Base-by-base conservation (phyloP, 148 eudicot species). In the Silene uniflora region DNA sequence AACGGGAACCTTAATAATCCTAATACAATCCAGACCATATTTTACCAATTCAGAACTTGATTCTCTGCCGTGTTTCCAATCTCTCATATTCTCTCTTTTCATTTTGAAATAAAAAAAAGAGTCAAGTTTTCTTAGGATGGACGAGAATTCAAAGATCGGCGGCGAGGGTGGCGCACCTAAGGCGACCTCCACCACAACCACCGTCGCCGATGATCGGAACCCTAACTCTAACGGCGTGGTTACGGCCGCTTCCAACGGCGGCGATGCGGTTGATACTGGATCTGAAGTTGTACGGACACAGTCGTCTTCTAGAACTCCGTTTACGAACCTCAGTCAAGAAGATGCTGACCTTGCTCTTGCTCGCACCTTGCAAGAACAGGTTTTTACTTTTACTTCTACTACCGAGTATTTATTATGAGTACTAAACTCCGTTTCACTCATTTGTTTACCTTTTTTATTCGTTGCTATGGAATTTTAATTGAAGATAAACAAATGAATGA, bases 271-370 rank as follows among this genome's bases (percentile, higher is more conserved):
- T 14, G 77, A 70, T 3, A 59, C 18, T 62, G 82, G 63, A 29
- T 71, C 67, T 11, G 73, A 55, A 54, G 71, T 8, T 39, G 71
- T 39, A 3, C 66, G 54, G 46, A 32, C 76, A 18, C 76, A 81
- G 42, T 59, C 79, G 70, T 80, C 84, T 23, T 60, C 83, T 0
- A 79, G 97, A 81, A 90, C 90, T 70, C 91, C 97, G 7, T 94
- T 94, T 75, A 88, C 98, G 25, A 85, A 86, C 76, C 93, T 94
- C 78, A 90, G 89, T 75, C 97, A 94, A 84, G 93, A 84, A 42
- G 98, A 94, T 54, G 97, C 98, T 76, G 98, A 93, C 87, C 98
- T 91, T 18, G 98, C 98, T 71, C 98, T 93, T 29, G 98, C 98
- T 67, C 90, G 98, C 29, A 94, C 96, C 67, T 85, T 94, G 62